Evolutionary conservation across 1,139 yeast genomes (phyloP).

Genomic region (Candida sojae): DNA sequence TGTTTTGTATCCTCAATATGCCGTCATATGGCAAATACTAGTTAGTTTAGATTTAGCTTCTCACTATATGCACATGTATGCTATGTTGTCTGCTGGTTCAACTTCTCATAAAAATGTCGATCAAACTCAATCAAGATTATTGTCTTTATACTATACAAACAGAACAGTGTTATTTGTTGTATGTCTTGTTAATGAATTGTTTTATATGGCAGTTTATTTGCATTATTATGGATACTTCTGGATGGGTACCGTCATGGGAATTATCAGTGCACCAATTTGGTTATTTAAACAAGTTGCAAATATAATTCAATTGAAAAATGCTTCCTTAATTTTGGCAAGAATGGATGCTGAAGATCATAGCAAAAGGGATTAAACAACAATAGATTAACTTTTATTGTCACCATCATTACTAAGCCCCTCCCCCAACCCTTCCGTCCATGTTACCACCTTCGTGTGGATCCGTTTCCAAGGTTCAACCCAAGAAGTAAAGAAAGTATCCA

Average conservation of each 20-base stretch:
- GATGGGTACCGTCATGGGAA: conserved; percentile 66
- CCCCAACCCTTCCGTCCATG: too few relatives aligned
- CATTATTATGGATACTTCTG: conserved; percentile 66
- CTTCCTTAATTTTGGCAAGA: conserved; percentile 78
- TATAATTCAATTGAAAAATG: conserved; percentile 83
- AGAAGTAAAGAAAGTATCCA: background rate
- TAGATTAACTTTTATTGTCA: background rate
- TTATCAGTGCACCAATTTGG: conserved; percentile 82
- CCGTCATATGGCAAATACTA: conserved; percentile 77
- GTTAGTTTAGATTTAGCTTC: conserved; percentile 89
- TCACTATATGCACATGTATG: conserved; percentile 99
- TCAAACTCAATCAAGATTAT: conserved; percentile 65
- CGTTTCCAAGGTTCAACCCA: too few relatives aligned
- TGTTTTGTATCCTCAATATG: conserved; percentile 69
- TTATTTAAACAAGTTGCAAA: conserved; percentile 88
- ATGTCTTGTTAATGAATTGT: conserved; percentile 90
- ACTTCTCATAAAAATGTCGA: conserved; percentile 84
- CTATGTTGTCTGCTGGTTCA: conserved; percentile 80
- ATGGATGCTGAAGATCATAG: conserved; percentile 65
- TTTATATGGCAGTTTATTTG: conserved; percentile 86
- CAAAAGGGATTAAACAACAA: conserved; percentile 5
- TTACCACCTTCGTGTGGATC: too few relatives aligned
- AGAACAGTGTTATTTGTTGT: conserved; percentile 80
- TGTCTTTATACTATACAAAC: conserved; percentile 85
- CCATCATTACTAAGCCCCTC: too few relatives aligned